Conservation (phyloP, 805 yeast genomes). For the Teunomyces stri region DNA sequence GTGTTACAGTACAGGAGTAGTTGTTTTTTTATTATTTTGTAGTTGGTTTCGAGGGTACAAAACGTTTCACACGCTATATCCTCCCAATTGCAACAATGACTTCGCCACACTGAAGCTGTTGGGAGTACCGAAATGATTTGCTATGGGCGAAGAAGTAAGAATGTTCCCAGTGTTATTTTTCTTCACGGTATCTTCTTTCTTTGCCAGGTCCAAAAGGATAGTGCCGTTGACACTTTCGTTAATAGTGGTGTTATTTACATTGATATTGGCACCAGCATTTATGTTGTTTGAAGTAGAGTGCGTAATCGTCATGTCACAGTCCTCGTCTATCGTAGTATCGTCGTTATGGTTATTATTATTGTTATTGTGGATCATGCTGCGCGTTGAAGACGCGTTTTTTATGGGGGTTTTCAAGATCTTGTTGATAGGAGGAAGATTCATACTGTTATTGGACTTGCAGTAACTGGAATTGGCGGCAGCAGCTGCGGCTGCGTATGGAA, state of each 20-base stretch:
- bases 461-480: conserved; percentile 8
- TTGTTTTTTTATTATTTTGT: too few species aligned
- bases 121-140: conserved; percentile 39
- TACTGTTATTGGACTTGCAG: conserved; percentile 9
- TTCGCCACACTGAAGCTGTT: conserved; percentile 45
- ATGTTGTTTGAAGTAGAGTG: conserved; percentile 12
- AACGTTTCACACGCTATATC: conserved; percentile 13
- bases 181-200: conserved; percentile 9
- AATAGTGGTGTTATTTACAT: conserved; percentile 4
- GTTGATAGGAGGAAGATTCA: conserved; percentile 38
- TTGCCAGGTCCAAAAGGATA: conserved; percentile 1
- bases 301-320: conserved; percentile 18
- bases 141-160: conserved; percentile 35
- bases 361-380: conserved; percentile 14
- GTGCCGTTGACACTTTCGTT: conserved; percentile 2
- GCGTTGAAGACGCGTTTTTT: conserved; percentile 27
- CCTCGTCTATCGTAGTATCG: conserved; percentile 23
- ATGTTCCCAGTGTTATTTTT: conserved; percentile 12
- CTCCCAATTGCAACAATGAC: conserved; percentile 44
- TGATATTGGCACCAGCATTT: conserved; percentile 2
- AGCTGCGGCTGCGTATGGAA: conserved; percentile 2
- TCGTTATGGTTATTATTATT: conserved; percentile 9
- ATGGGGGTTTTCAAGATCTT: conserved; percentile 45
- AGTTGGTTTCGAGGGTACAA: too few species aligned
- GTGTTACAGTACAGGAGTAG: neutral